Evolutionary conservation across 2,329 filamentous ascomycete genomes (phyloP), one percentile per base, ranked within the genome.

Genomic region (Ophiostoma ips): DNA sequence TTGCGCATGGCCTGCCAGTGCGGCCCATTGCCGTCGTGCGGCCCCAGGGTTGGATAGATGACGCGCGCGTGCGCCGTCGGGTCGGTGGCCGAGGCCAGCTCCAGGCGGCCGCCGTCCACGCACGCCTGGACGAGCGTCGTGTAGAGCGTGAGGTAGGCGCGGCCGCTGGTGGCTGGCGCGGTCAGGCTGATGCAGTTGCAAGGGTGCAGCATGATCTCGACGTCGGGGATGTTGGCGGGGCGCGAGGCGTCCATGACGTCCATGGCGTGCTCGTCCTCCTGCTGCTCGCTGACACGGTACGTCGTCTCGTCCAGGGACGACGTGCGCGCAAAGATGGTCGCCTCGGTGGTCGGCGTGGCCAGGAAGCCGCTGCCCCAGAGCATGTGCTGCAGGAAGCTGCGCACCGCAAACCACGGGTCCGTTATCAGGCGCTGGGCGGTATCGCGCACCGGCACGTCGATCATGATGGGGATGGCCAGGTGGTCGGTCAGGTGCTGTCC

Each of bases 131-230:
- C 50, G 10, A 64, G 55, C 2, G 59, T 58, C 11, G 58, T 52
- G 50, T 60, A 60, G 24, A 63, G 56, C 4, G 55, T 58, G 28
- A 59, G 55, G 5, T 59, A 54, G 3, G 56, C 51, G 13, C 55
- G 55, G 16, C 56, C 56, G 0, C 41, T 35, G 13, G 48, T 38
- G 48, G 41, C 13, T n/a, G 53, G 52, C 31, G 63, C 60, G 31
- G 62, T 60, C 48, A 66, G 69, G 19, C 62, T 55, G 9, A 70
- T 54, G 1, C 57, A 53, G 52, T 66, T 67, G 37, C 68, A 62
- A 5, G 63, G 60, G 52, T 64, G 69, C 21, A 65, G 60, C 34
- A 63, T 60, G 40, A 64, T 53, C 48, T 65, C 63, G 19, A 61
- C 44, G 16, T 65, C 59, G 1, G 62, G 62, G 0, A 62, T 21